phyloP scores from a whole-genome alignment of 1,284 basidiomycete species.

The Retiboletus fuscus region DNA sequence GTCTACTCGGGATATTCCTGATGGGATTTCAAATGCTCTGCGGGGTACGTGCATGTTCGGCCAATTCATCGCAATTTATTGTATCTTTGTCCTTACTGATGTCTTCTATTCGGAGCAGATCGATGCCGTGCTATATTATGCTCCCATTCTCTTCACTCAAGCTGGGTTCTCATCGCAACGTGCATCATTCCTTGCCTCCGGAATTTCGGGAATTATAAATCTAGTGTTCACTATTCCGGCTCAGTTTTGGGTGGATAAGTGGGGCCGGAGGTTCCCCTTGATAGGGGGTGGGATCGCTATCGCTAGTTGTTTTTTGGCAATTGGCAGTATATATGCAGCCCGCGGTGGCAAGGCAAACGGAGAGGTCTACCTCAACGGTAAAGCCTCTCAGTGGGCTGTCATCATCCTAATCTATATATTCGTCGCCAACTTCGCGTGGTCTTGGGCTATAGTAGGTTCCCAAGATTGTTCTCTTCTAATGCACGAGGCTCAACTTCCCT shows the following conservation, averaged over 20 bases:
- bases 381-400: slow-evolving; percentile 54
- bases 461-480: not conserved
- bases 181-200: slow-evolving; percentile 64
- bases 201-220: slow-evolving; percentile 63
- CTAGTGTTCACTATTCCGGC: slow-evolving; percentile 57
- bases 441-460: slow-evolving; percentile 47
- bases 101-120: slow-evolving; percentile 30
- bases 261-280: slow-evolving; percentile 59
- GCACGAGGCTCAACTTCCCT: slow-evolving; percentile 6
- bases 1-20: slow-evolving; percentile 59
- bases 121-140: slow-evolving; percentile 55
- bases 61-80: slow-evolving; percentile 23
- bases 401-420: slow-evolving; percentile 63
- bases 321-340: slow-evolving; percentile 59
- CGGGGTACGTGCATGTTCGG: slow-evolving; percentile 42
- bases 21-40: slow-evolving; percentile 59
- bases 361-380: slow-evolving; percentile 39
- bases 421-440: slow-evolving; percentile 51
- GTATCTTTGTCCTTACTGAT: slow-evolving; percentile 42
- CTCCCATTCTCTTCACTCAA: slow-evolving; percentile 63
- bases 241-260: slow-evolving; percentile 58
- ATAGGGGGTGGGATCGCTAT: slow-evolving; percentile 60
- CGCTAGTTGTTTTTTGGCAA: slow-evolving; percentile 52
- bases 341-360: slow-evolving; percentile 46
- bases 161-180: slow-evolving; percentile 59